phyloP scores from a whole-genome alignment of 164 flowering plant genomes.

The Platanus orientalis region DNA sequence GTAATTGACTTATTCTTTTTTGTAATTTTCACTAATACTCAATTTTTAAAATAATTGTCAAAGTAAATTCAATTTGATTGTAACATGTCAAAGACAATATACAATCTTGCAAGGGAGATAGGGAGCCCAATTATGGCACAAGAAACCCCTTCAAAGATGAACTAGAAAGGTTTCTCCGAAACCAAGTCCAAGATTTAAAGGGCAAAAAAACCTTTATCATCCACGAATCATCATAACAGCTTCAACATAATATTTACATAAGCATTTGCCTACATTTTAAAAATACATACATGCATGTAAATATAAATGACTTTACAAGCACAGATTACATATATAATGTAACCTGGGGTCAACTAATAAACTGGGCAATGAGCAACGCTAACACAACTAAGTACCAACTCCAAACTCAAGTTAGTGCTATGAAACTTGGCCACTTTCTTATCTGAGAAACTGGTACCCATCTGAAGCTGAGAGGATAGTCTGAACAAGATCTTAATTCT shows the following conservation, averaged over 20 bases:
- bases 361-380: no score
- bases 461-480: background rate
- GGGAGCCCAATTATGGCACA: slow-evolving; percentile 65
- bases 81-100: slow-evolving; percentile 19
- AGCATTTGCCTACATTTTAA: background rate
- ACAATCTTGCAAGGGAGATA: slow-evolving; percentile 72
- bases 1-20: no score
- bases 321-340: background rate
- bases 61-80: background rate
- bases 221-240: background rate
- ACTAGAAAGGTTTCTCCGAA: slow-evolving; percentile 20
- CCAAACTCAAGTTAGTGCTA: no score
- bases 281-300: no score
- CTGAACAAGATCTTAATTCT: background rate
- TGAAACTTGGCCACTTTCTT: no score
- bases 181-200: background rate
- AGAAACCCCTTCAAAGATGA: slow-evolving; percentile 49
- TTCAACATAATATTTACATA: background rate
- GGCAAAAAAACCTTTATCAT: no score
- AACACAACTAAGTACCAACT: no score
- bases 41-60: background rate
- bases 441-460: background rate
- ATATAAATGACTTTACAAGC: no score
- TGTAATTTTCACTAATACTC: no score
- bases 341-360: no score